These are phyloP conservation scores for Penicillium tannophilum DNA, from an alignment of 495 filamentous ascomycete genomes.

Conservation along the genomic window DNA sequence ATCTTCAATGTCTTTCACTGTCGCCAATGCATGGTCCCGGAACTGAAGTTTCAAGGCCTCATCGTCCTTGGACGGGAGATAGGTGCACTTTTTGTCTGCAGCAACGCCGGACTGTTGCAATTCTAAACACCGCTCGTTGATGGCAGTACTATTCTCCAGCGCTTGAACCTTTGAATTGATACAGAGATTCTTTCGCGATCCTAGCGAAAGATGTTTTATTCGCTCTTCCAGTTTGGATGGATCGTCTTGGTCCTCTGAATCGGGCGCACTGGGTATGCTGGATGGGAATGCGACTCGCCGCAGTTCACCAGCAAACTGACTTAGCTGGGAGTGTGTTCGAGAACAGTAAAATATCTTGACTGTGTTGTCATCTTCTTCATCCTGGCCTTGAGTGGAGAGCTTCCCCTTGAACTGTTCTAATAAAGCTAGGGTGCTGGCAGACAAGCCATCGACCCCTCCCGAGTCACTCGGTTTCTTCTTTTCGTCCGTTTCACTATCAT, in stretches of 20 bases:
- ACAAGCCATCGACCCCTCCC: constrained; percentile 38
- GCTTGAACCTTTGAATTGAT: constrained; percentile 81
- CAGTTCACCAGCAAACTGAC: constrained; percentile 90
- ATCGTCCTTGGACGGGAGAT: constrained; percentile 75
- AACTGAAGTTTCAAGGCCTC: constrained; percentile 74
- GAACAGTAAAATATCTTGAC: constrained; percentile 93
- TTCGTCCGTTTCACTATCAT: constrained; percentile 67
- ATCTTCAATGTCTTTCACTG: constrained; percentile 91
- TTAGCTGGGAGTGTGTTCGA: constrained; percentile 90
- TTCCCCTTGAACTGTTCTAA: constrained; percentile 42
- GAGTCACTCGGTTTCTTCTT: constrained; percentile 21
- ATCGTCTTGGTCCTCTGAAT: constrained; percentile 24
- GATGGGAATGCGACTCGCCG: constrained; percentile 79
- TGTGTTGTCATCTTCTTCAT: constrained; percentile 55
- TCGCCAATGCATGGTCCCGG: constrained; percentile 84
- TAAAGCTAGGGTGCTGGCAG: constrained; percentile 45
- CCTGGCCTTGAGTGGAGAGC: constrained; percentile 42
- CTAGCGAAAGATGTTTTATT: constrained; percentile 84
- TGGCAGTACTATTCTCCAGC: constrained; percentile 73
- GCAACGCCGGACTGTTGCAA: constrained; percentile 75
- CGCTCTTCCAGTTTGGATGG: constrained; percentile 53
- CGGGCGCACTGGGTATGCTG: constrained; percentile 43
- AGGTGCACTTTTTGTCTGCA: constrained; percentile 71
- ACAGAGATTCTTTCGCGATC: constrained; percentile 89
- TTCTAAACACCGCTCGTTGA: constrained; percentile 94